Evolutionary conservation across 768 basidiomycete genomes (phyloP), one percentile per base, ranked within the genome.

Genomic region (Boletus coccyginus): DNA sequence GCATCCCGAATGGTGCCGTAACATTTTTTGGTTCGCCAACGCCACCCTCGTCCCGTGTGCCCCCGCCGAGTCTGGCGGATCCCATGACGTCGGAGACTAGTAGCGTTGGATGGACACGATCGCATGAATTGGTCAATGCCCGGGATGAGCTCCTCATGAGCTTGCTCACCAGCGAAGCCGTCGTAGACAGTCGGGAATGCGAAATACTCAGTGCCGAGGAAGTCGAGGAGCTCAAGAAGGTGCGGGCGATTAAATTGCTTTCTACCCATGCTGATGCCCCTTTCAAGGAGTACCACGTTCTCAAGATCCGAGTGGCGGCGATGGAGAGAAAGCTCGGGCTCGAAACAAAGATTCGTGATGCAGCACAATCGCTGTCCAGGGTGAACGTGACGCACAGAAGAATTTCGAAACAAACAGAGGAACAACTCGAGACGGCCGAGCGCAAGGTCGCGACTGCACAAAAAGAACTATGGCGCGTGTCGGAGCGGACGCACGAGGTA

Each of bases 91-190:
- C 75, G 29, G 71, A 74, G 16, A 73, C 74, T 45, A 60, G 64
- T 45, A 60, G 64, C 17, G 24, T 49, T 13, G 74, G 75, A 32
- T 72, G 73, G 72, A 79, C 80, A 60, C 77, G 77, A 19, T 65
- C 74, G 12, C 81, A 81, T 9, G 73, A 68, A 9, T 59, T 74
- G 46, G 70, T 81, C 52, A 86, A 83, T 59, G 83, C 82, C 16
- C 80, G 87, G 44, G 94, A 97, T 64, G 91, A 94, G 59, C 81
- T 98, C 45, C 79, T 98, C 60, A 81, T 97, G 68, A 90, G 90
- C 68, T 80, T 99, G 40, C 76, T 98, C 60, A 90, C 94, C 41
- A 94, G 94, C 52, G 94, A 98, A 72, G 96, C 96, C 6, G 84
- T 92, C 41, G 86, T 98, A n/a, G 94, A 98, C 65, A 91, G 91